phyloP scores from a whole-genome alignment of 2,329 filamentous ascomycete species.

The Sporothrix brasiliensis region DNA sequence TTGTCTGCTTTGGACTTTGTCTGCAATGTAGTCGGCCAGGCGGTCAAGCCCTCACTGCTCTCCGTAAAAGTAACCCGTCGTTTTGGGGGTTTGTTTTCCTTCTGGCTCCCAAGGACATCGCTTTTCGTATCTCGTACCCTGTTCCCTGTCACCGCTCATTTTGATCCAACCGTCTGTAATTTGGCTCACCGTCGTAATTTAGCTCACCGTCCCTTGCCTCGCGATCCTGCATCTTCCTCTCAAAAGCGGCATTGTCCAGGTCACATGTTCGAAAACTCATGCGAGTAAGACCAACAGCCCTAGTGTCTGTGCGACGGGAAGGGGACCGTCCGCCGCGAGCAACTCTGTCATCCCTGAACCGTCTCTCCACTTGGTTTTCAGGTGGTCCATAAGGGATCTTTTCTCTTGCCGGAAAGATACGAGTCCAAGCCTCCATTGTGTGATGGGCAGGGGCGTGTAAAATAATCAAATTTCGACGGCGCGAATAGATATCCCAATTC shows the following conservation, averaged over 20 bases:
- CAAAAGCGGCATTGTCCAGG: constrained; percentile 11
- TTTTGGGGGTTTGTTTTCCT: background rate
- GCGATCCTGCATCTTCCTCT: background rate
- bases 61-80: background rate
- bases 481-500: background rate
- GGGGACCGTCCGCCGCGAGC: background rate
- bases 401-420: background rate
- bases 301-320: constrained; percentile 32
- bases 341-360: constrained; percentile 13
- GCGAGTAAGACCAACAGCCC: constrained; percentile 32
- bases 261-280: constrained; percentile 35
- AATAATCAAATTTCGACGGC: background rate
- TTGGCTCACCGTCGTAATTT: background rate
- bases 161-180: background rate
- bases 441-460: constrained; percentile 9
- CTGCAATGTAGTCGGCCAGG: background rate
- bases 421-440: background rate
- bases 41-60: too few relatives aligned
- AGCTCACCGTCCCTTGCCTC: background rate
- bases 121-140: constrained; percentile 28
- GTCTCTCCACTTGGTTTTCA: background rate
- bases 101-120: background rate
- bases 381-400: background rate
- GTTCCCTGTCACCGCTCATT: constrained; percentile 37
- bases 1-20: background rate